Evolutionary conservation across 23 red algal genomes (phyloP).

Genomic region (Chondrus crispus): DNA sequence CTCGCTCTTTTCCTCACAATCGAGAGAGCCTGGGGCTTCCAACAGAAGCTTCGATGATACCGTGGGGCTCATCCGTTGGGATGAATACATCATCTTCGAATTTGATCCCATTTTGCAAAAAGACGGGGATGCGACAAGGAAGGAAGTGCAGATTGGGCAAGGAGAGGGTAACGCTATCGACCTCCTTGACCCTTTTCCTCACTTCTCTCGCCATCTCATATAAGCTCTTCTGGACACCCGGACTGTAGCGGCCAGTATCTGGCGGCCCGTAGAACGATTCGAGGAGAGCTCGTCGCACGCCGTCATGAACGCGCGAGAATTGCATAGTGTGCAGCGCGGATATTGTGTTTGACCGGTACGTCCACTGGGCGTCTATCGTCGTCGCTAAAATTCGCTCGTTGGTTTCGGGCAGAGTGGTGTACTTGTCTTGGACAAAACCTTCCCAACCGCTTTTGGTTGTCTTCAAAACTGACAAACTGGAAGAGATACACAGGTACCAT

Average conservation of each 20-base stretch:
- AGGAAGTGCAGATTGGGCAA: slow-evolving; percentile 84
- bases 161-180: slow-evolving; percentile 42
- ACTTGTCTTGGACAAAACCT: slow-evolving; percentile 59
- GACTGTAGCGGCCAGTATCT: slow-evolving; percentile 64
- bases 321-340: neutral
- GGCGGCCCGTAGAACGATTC: slow-evolving; percentile 60
- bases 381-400: slow-evolving; percentile 76
- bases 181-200: slow-evolving; percentile 5
- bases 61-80: slow-evolving; percentile 77
- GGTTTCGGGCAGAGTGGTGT: slow-evolving; percentile 71
- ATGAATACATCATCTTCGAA: slow-evolving; percentile 82
- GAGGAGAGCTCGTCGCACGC: neutral
- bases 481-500: neutral
- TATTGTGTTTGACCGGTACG: neutral
- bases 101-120: slow-evolving; percentile 43
- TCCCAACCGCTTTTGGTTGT: slow-evolving; percentile 83
- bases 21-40: too few species aligned
- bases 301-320: neutral
- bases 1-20: too few species aligned
- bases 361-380: slow-evolving; percentile 43
- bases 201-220: slow-evolving; percentile 63
- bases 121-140: slow-evolving; percentile 56
- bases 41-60: slow-evolving; percentile 60
- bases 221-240: slow-evolving; percentile 75
- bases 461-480: slow-evolving; percentile 67